Conservation (phyloP, 495 filamentous ascomycete species). For the Opeltia flavorubescens region DNA sequence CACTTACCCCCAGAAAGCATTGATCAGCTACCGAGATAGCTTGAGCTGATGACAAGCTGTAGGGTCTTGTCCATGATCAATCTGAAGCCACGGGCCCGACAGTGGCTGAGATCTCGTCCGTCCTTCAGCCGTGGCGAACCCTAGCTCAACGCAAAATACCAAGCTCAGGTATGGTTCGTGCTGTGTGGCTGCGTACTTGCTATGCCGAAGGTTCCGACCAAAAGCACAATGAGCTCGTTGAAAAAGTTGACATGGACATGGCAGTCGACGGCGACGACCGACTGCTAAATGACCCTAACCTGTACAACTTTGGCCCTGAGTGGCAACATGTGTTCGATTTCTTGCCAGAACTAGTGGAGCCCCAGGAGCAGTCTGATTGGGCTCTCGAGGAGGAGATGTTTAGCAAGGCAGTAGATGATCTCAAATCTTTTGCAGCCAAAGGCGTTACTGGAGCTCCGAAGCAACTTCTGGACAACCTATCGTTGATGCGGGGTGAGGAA, state of each 20-base stretch:
- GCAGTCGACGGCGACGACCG: constrained; percentile 1
- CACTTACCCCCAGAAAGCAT: background rate
- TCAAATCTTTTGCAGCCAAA: background rate
- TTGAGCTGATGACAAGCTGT: background rate
- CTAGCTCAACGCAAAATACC: background rate
- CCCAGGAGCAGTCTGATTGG: background rate
- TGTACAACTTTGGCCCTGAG: constrained; percentile 1
- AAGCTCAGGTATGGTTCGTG: background rate
- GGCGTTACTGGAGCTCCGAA: background rate
- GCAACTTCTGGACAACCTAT: background rate
- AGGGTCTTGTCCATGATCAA: background rate
- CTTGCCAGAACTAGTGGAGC: constrained; percentile 2
- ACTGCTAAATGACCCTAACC: constrained; percentile 2
- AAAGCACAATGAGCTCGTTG: background rate
- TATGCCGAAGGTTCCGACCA: background rate
- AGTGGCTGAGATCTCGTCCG: background rate
- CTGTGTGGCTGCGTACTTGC: constrained; percentile 3
- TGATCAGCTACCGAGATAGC: too few relatives aligned
- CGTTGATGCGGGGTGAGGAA: too few relatives aligned
- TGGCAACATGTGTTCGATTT: constrained; percentile 2
- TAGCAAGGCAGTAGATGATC: background rate
- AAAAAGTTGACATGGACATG: background rate
- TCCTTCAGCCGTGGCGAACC: constrained; percentile 2
- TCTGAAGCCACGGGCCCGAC: background rate
- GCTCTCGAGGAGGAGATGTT: background rate